Percentiles rank a stretch among this genome's conserved stretches.
These are phyloP conservation scores for Dryas drummondii DNA, from an alignment of 306 rosid species.

Conservation along the genomic window DNA sequence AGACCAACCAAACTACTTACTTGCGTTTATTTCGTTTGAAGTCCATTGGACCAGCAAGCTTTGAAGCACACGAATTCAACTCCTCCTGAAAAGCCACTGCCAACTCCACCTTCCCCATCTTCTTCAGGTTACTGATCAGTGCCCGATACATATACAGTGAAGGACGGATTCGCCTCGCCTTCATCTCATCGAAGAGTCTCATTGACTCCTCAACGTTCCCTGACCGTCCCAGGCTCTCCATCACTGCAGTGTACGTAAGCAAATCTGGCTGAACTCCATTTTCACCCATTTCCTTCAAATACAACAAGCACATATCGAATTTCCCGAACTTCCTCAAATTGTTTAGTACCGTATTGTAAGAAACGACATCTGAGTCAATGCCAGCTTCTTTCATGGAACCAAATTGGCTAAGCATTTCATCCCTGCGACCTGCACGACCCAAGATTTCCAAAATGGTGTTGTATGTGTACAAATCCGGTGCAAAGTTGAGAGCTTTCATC, in stretches of 20 bases:
- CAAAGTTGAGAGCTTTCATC: constrained; percentile 36
- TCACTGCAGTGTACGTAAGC: constrained; percentile 72
- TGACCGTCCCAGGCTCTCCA: constrained; percentile 59
- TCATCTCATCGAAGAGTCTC: constrained; percentile 65
- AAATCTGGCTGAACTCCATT: constrained; percentile 59
- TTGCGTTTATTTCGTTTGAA: constrained; percentile 44
- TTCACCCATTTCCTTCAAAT: constrained; percentile 67
- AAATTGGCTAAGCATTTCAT: constrained; percentile 58
- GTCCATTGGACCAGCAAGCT: constrained; percentile 51
- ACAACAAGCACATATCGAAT: constrained; percentile 47
- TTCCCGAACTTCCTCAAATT: constrained; percentile 70
- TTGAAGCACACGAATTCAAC: constrained; percentile 53
- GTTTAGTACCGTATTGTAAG: constrained; percentile 73
- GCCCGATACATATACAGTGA: constrained; percentile 57
- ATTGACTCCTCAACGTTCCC: constrained; percentile 68
- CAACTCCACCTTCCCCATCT: constrained; percentile 61
- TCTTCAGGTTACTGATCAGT: constrained; percentile 47
- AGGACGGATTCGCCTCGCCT: constrained; percentile 53
- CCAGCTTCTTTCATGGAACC: constrained; percentile 53
- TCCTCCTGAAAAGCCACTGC: constrained; percentile 56
- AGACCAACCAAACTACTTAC: constrained; percentile 15
- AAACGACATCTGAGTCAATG: constrained; percentile 54
- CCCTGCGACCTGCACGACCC: constrained; percentile 53
- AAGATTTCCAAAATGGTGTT: constrained; percentile 70
- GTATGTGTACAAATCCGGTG: constrained; percentile 60